Percentiles rank a stretch among this genome's conserved stretches.
phyloP scores from a whole-genome alignment of 1,284 basidiomycete species.

The Athelia sp. region DNA sequence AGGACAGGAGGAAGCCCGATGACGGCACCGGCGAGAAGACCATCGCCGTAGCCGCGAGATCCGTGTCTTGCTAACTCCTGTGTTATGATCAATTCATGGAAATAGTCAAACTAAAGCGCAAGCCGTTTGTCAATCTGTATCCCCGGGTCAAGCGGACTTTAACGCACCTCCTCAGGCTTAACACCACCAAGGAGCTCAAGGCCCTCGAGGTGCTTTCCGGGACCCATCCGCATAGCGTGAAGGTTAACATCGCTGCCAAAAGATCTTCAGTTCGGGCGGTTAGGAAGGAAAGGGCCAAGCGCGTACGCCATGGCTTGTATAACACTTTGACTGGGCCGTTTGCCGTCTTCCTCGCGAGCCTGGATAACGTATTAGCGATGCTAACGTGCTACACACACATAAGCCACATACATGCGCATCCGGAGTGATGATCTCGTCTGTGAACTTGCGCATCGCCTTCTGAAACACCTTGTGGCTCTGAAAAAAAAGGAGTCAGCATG shows the following conservation, averaged over 20 bases:
- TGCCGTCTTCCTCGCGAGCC: constrained; percentile 51
- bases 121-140: too few relatives aligned
- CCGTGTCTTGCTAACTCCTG: neutral
- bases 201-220: constrained; percentile 72
- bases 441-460: constrained; percentile 30
- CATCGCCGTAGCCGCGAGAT: neutral
- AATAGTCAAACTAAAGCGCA: constrained; percentile 1
- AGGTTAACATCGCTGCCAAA: constrained; percentile 48
- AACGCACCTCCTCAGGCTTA: constrained; percentile 83
- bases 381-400: neutral
- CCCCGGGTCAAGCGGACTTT: neutral
- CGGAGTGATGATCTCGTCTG: constrained; percentile 35
- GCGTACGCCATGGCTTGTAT: constrained; percentile 42
- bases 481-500: neutral
- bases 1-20: constrained; percentile 54
- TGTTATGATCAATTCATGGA: constrained; percentile 1
- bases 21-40: constrained; percentile 47
- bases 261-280: neutral
- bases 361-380: constrained; percentile 15
- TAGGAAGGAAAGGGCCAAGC: neutral
- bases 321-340: constrained; percentile 39
- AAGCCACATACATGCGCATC: constrained; percentile 30
- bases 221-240: constrained; percentile 81
- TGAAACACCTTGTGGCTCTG: constrained; percentile 36
- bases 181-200: constrained; percentile 73